Evolutionary conservation across 148 eudicot species (phyloP), one percentile per base, ranked within the genome.

Genomic region (Camellia lanceoleosa): DNA sequence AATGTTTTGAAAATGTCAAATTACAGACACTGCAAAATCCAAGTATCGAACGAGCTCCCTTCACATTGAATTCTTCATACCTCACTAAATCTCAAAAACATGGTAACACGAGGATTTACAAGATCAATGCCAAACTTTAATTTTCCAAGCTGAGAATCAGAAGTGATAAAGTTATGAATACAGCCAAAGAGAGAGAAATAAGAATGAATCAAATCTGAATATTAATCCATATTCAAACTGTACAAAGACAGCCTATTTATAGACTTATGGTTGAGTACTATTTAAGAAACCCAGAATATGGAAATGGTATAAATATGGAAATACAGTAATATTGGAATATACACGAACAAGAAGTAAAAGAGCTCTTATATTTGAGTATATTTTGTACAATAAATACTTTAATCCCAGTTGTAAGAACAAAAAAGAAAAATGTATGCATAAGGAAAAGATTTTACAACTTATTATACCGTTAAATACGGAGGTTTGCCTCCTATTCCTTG

Each of bases 401-500:
- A 19, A 18, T 15, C 3, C 2, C 19, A n/a, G 19, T 3, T 3
- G 11, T 5, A 68, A 43, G 3, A 71, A 15, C 2, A 19, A 46
- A 9, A 6, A 10, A 18, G 5, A 18, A 56, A 60, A 47, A 59
- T 46, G 47, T 49, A 23, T 20, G 41, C 52, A 66, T 18, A 7
- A 41, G 73, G 16, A n/a, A 1, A 71, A 52, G 71, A 10, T 23
- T 30, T 60, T 43, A 7, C 49, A 47, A 75, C 54, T 47, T 44
- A 75, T 8, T 19, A 51, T 88, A 91, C 97, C 90, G 7, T 86
- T 65, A 93, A 83, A 78, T 83, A 93, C n/a, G 93, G 93, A 84
- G 97, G 91, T 73, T 82, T 83, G 18, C 92, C 93, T 79, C 97
- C 97, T 71, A 90, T 79, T 52, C 87, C 95, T 63, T 76, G 76